Evolutionary conservation across 1,139 yeast species (phyloP).

Genomic region (Sugiyamaella neomexicana): DNA sequence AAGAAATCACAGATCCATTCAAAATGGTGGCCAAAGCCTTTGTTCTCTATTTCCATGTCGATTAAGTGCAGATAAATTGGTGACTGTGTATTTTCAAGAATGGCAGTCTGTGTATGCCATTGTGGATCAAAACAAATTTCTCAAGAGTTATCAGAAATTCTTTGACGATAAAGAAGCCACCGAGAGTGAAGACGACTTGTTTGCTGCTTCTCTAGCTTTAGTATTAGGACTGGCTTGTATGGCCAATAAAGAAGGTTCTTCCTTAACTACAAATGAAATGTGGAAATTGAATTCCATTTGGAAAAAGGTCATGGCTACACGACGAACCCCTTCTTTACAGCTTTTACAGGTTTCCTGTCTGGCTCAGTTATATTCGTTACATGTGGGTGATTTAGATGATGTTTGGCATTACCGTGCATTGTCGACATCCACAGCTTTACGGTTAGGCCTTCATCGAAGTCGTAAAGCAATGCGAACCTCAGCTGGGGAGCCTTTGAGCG

Average conservation of each 20-base stretch:
- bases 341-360: conserved; percentile 70
- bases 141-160: conserved; percentile 55
- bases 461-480: conserved; percentile 79
- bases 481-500: conserved; percentile 47
- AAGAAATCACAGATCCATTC: neutral
- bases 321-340: conserved; percentile 56
- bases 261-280: conserved; percentile 12
- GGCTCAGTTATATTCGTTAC: conserved; percentile 69
- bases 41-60: conserved; percentile 33
- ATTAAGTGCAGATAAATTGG: conserved; percentile 38
- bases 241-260: conserved; percentile 21
- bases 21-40: too few species aligned
- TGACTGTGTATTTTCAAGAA: conserved; percentile 61
- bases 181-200: conserved; percentile 29
- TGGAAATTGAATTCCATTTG: conserved; percentile 15
- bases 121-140: conserved; percentile 63
- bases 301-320: conserved; percentile 3
- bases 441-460: conserved; percentile 79
- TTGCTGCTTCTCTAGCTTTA: conserved; percentile 47
- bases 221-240: conserved; percentile 45
- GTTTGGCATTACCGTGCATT: conserved; percentile 75
- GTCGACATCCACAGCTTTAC: conserved; percentile 82
- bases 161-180: conserved; percentile 24
- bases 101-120: conserved; percentile 77
- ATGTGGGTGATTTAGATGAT: conserved; percentile 70